Evolutionary conservation across 306 rosid species (phyloP).

Genomic region (Rubus parviflorus): DNA sequence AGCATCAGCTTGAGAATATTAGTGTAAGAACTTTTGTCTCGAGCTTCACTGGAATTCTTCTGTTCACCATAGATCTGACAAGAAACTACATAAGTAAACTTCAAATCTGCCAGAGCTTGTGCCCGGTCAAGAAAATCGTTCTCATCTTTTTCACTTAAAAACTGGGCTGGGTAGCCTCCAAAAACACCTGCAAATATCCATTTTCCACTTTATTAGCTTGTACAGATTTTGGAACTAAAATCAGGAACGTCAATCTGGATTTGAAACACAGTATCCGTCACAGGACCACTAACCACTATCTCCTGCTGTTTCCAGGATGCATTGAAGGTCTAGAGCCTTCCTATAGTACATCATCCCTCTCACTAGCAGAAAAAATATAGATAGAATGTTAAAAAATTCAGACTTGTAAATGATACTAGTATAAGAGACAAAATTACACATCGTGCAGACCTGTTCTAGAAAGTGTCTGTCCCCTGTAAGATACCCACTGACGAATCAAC

Average conservation of each 20-base stretch:
- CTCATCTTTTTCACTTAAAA: conserved; percentile 20
- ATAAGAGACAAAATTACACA: conserved; percentile 10
- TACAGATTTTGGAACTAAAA: conserved; percentile 14
- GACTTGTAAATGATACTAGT: conserved; percentile 12
- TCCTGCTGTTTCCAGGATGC: conserved; percentile 57
- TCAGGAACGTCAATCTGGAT: conserved; percentile 13
- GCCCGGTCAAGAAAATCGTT: conserved; percentile 41
- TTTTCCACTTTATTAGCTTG: conserved; percentile 1
- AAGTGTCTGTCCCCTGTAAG: conserved; percentile 95
- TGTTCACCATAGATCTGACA: conserved; percentile 86
- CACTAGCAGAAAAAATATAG: conserved; percentile 51
- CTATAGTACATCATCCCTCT: conserved; percentile 98
- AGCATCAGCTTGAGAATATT: conserved; percentile 83
- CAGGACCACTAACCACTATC: conserved; percentile 55
- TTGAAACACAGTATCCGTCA: conserved; percentile 2
- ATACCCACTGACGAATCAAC: conserved; percentile 70
- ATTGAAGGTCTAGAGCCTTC: conserved; percentile 72
- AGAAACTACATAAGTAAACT: conserved; percentile 94
- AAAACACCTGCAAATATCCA: conserved; percentile 44
- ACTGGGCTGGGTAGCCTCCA: conserved; percentile 42
- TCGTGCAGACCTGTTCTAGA: conserved; percentile 79
- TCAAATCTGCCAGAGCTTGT: conserved; percentile 83
- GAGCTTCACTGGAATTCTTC: conserved; percentile 52
- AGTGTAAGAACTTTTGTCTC: conserved; percentile 54
- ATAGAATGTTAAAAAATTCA: conserved; percentile 22